These are phyloP conservation scores for Exidia glandulosa DNA, from an alignment of 768 basidiomycete genomes.

Conservation along the genomic window DNA sequence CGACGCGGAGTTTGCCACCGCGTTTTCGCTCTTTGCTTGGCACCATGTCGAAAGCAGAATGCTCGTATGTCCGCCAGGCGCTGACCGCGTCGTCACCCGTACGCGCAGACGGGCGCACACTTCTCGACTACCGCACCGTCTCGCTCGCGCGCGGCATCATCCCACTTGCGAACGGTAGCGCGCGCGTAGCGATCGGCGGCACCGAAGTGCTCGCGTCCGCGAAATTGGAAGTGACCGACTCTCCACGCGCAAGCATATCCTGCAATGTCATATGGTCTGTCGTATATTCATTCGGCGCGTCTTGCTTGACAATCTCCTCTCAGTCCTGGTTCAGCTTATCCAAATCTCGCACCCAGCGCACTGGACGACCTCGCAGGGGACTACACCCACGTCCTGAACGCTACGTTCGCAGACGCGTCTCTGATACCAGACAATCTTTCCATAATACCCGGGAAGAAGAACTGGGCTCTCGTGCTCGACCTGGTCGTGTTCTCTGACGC, in stretches of 20 bases:
- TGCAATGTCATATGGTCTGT: slow-evolving; percentile 72
- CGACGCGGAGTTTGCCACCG: too few relatives aligned
- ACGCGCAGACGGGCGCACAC: slow-evolving; percentile 66
- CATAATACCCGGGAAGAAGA: slow-evolving; percentile 44
- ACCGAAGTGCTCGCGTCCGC: slow-evolving; percentile 73
- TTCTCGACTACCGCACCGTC: slow-evolving; percentile 56
- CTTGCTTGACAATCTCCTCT: slow-evolving; percentile 3
- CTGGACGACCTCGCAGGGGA: slow-evolving; percentile 74
- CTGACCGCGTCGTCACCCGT: slow-evolving; percentile 46
- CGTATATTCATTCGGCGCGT: background rate
- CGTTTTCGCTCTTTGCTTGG: background rate
- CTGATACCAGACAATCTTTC: slow-evolving; percentile 54
- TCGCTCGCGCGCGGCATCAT: slow-evolving; percentile 67
- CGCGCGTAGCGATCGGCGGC: slow-evolving; percentile 63
- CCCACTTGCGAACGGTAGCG: slow-evolving; percentile 79
- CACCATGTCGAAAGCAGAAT: slow-evolving; percentile 62
- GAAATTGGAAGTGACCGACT: slow-evolving; percentile 67
- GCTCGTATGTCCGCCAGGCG: slow-evolving; percentile 61
- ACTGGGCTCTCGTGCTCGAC: slow-evolving; percentile 71
- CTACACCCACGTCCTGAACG: slow-evolving; percentile 48
- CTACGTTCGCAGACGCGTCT: slow-evolving; percentile 55
- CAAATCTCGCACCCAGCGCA: slow-evolving; percentile 46
- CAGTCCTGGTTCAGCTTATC: slow-evolving; percentile 77
- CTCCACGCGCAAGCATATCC: slow-evolving; percentile 49
- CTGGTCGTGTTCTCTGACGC: slow-evolving; percentile 61